Conservation (phyloP, 192 early-diverging fungal species). For the Entrophospora sp. region DNA sequence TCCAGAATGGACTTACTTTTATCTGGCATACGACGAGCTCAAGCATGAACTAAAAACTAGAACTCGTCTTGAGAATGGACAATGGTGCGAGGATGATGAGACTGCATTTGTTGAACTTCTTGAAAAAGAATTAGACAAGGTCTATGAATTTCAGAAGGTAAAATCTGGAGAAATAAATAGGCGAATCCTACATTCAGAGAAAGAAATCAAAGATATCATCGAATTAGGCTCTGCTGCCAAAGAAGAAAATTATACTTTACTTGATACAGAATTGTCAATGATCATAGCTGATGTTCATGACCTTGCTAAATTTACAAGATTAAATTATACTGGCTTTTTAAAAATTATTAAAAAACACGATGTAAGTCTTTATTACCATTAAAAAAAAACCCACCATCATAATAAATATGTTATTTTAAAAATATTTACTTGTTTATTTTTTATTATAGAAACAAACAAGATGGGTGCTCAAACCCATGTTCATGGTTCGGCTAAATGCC, state of each 20-base stretch:
- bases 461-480: slow-evolving; percentile 74
- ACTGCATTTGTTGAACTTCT: slow-evolving; percentile 75
- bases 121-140: slow-evolving; percentile 89
- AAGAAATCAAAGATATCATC: slow-evolving; percentile 55
- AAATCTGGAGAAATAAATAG: slow-evolving; percentile 70
- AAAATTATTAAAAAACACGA: slow-evolving; percentile 99
- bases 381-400: no score
- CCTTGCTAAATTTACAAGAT: slow-evolving; percentile 70
- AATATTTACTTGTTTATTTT: neutral
- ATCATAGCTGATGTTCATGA: slow-evolving; percentile 79
- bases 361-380: slow-evolving; percentile 30
- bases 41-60: slow-evolving; percentile 71
- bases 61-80: slow-evolving; percentile 31
- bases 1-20: slow-evolving; percentile 82
- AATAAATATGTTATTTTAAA: no score
- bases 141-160: slow-evolving; percentile 65
- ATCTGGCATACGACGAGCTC: slow-evolving; percentile 73
- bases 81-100: slow-evolving; percentile 80
- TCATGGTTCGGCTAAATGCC: slow-evolving; percentile 70
- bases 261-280: slow-evolving; percentile 62
- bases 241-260: slow-evolving; percentile 55
- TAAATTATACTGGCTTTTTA: slow-evolving; percentile 80
- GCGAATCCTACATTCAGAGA: slow-evolving; percentile 56
- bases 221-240: slow-evolving; percentile 32
- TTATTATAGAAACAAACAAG: slow-evolving; percentile 71